A percentile compares a stretch with the other conserved stretches of the same genome.
These are phyloP conservation scores for Colletotrichum liaoningense DNA, from an alignment of 2,329 filamentous ascomycete genomes.

Conservation along the genomic window DNA sequence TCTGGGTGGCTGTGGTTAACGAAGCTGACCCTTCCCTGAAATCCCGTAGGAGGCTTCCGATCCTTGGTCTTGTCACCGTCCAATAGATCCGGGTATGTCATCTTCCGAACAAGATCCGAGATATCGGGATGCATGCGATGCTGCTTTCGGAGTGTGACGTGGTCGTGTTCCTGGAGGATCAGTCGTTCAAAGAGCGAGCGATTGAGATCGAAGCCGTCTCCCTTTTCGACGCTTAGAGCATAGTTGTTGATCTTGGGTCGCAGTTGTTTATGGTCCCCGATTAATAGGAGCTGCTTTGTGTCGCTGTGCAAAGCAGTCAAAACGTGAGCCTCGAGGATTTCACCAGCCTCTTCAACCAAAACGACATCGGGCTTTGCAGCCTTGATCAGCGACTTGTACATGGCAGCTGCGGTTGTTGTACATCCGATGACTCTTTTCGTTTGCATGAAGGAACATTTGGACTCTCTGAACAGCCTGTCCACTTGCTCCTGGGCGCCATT, in stretches of 20 bases:
- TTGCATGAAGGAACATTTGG: constrained; percentile 56
- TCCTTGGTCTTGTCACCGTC: constrained; percentile 63
- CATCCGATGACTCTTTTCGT: constrained; percentile 73
- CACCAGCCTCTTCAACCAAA: constrained; percentile 78
- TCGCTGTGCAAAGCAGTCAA: constrained; percentile 67
- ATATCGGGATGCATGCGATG: constrained; percentile 79
- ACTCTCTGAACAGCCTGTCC: constrained; percentile 56
- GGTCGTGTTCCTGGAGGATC: constrained; percentile 63
- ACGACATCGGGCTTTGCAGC: constrained; percentile 68
- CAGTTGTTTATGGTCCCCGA: constrained; percentile 80
- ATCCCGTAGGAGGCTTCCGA: constrained; percentile 63
- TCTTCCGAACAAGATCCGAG: constrained; percentile 64
- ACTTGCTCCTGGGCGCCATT: constrained; percentile 55
- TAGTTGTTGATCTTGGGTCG: constrained; percentile 75
- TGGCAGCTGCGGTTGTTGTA: constrained; percentile 78
- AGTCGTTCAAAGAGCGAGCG: constrained; percentile 77
- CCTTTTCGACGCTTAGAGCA: constrained; percentile 69
- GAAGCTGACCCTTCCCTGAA: constrained; percentile 72
- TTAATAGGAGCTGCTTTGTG: constrained; percentile 74
- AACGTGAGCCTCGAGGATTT: constrained; percentile 77
- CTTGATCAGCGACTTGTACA: constrained; percentile 65
- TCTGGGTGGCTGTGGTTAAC: constrained; percentile 72
- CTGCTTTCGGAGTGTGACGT: constrained; percentile 68
- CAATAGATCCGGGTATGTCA: constrained; percentile 72
- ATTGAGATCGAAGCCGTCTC: constrained; percentile 75